These are phyloP conservation scores for Fusarium sp. DNA, from an alignment of 2,329 filamentous ascomycete genomes.

Conservation along the genomic window DNA sequence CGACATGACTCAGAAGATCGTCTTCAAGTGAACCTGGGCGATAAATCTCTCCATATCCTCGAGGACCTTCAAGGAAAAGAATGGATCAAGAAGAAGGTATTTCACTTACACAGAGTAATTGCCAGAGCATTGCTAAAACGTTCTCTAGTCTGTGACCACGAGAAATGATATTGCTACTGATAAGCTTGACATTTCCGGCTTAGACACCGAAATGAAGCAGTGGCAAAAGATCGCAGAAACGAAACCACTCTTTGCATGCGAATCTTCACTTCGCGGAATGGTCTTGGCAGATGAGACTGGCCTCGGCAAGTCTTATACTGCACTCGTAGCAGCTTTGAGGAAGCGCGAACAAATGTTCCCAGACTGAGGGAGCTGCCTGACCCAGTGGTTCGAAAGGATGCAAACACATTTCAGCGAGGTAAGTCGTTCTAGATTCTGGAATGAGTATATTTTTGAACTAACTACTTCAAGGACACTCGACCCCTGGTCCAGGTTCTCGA, in stretches of 20 bases:
- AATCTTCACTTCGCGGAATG: not conserved
- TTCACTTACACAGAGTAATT: too few species aligned
- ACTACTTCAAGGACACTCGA: too few species aligned
- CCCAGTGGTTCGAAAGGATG: not conserved
- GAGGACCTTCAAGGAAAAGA: too few species aligned
- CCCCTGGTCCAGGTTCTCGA: too few species aligned
- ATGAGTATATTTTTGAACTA: too few species aligned
- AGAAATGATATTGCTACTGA: not conserved
- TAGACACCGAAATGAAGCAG: too few species aligned
- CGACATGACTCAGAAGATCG: too few species aligned
- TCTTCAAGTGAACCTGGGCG: too few species aligned
- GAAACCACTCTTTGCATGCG: not conserved
- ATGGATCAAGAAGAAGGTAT: too few species aligned
- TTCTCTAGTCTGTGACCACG: not conserved
- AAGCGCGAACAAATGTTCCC: not conserved
- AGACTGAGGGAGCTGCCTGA: not conserved
- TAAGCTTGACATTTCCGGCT: not conserved
- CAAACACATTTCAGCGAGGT: not conserved
- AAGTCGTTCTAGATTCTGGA: too few species aligned
- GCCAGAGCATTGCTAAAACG: too few species aligned
- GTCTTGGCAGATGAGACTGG: not conserved
- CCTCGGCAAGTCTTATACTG: not conserved
- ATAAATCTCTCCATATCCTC: too few species aligned
- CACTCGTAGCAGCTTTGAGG: not conserved
- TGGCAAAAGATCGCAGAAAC: not conserved